Evolutionary conservation across 441 rosid genomes (phyloP).

Genomic region (Brassica hybrid): DNA sequence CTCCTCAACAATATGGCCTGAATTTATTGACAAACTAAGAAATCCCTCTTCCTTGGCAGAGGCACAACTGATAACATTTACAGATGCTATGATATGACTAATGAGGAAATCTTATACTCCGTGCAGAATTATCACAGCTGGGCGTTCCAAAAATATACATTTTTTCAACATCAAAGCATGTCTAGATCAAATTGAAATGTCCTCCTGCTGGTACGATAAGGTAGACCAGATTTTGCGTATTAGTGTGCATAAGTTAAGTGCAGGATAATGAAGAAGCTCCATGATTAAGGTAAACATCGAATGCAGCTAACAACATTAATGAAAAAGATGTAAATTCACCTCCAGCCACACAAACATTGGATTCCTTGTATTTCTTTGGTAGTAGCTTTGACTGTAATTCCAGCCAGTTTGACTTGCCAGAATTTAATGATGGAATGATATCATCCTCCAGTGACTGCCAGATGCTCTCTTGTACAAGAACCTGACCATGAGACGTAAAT

Average conservation of each 20-base stretch:
- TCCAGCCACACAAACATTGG: conserved; percentile 97
- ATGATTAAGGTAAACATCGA: conserved; percentile 23
- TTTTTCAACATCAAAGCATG: conserved; percentile 17
- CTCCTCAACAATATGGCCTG: conserved; percentile 15
- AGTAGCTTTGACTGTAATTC: conserved; percentile 87
- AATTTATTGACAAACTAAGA: conserved; percentile 33
- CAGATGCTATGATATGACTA: conserved; percentile 22
- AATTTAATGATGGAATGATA: conserved; percentile 76
- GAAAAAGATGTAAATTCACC: too few species aligned
- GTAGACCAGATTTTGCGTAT: conserved; percentile 24
- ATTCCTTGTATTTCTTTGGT: conserved; percentile 65
- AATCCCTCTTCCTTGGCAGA: conserved; percentile 17
- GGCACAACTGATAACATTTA: conserved; percentile 18
- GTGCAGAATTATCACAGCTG: conserved; percentile 12
- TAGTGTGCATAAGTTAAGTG: conserved; percentile 6
- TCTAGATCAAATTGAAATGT: conserved; percentile 18
- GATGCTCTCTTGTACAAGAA: conserved; percentile 70
- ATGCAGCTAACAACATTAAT: conserved; percentile 47
- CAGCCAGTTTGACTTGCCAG: conserved; percentile 91
- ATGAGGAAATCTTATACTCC: conserved; percentile 15
- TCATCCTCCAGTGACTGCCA: conserved; percentile 96
- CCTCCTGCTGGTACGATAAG: conserved; percentile 16
- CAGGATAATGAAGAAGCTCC: conserved; percentile 17
- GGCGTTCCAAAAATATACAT: conserved; percentile 3
- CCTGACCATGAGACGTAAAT: conserved; percentile 50